Base-by-base conservation (phyloP, 345 rosid genomes). In the Gossypium bickii region DNA sequence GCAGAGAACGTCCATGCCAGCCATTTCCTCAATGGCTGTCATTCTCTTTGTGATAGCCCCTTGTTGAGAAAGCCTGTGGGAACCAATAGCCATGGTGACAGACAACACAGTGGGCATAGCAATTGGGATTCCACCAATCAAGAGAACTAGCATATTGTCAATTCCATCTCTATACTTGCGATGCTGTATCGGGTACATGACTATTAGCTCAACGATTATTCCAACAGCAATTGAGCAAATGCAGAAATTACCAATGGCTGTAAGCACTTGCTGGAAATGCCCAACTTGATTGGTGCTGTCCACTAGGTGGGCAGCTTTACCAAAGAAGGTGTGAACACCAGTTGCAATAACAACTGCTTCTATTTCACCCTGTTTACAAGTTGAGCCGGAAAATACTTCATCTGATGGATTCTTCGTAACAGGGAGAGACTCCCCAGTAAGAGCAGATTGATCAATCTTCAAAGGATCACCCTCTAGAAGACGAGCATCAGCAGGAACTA, bases 11-110 rank as follows among this genome's bases (percentile, higher is more conserved):
- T 94, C 98, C 97, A 94, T 94, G 60, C 94, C 94, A 0, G 97
- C 98, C 96, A 94, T 89, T 81, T 92, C 98, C 71, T 94, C 97
- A 43, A 92, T 92, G 68, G 98, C 97, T 34, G 98, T 94, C 97
- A 92, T 94, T 81, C 97, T 89, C 88, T 92, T 94, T 20, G 97
- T 94, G 51, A 94, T 90, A 68, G 98, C 98, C 41, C 97, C 97
- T 53, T 89, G 97, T 66, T 83, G 85, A 57, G 93, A 92, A 29
- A 94, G 93, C 72, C 93, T 83, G 74, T 89, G 97, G 67, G 97
- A 94, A 41, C 98, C 98, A 78, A 92, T 86, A 59, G 97, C 97
- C 98, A 94, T 94, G 75, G 98, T 94, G 78, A 94, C 98, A 1
- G 98, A 92, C 18, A 94, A 85, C 73, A 94, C 97, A 49, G 88